A percentile compares a stretch with the other conserved stretches of the same genome.
Conservation (phyloP, 805 yeast genomes). For the Millerozyma acaciae region DNA sequence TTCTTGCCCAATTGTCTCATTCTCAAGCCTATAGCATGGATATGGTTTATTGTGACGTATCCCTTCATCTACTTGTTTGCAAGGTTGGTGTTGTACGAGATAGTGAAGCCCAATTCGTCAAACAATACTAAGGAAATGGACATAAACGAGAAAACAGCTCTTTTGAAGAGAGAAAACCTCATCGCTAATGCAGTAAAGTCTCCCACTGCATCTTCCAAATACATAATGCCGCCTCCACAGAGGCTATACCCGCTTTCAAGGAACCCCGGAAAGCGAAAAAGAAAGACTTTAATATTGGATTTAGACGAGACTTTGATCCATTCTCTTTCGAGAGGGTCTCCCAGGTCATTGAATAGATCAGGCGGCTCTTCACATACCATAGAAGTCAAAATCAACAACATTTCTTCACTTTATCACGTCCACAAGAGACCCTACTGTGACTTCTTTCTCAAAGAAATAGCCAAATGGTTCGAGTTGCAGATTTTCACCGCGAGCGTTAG, state of each 20-base stretch:
- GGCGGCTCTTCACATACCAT: conserved; percentile 58
- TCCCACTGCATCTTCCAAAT: conserved; percentile 38
- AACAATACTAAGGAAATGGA: no score
- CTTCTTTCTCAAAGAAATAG: conserved; percentile 70
- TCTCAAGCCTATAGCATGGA: conserved; percentile 46
- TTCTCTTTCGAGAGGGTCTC: conserved; percentile 69
- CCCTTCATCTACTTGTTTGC: conserved; percentile 47
- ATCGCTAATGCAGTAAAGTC: conserved; percentile 38
- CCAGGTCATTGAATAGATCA: conserved; percentile 35
- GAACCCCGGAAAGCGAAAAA: conserved; percentile 35
- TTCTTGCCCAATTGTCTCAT: conserved; percentile 50
- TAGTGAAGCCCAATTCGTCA: no score
- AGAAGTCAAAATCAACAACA: conserved; percentile 67
- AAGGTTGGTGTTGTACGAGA: background rate
- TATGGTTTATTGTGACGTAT: conserved; percentile 51
- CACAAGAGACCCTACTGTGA: conserved; percentile 92
- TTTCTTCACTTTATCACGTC: conserved; percentile 82
- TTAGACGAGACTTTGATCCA: conserved; percentile 94
- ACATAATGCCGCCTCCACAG: conserved; percentile 45
- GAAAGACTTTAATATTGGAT: conserved; percentile 78
- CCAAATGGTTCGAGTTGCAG: conserved; percentile 83
- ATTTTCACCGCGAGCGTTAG: conserved; percentile 92
- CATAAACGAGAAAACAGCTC: conserved; percentile 32
- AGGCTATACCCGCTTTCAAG: conserved; percentile 38
- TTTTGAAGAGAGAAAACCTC: conserved; percentile 38